Evolutionary conservation across 495 filamentous ascomycete species (phyloP).

Genomic region (Pyrenopolyporus hunteri): DNA sequence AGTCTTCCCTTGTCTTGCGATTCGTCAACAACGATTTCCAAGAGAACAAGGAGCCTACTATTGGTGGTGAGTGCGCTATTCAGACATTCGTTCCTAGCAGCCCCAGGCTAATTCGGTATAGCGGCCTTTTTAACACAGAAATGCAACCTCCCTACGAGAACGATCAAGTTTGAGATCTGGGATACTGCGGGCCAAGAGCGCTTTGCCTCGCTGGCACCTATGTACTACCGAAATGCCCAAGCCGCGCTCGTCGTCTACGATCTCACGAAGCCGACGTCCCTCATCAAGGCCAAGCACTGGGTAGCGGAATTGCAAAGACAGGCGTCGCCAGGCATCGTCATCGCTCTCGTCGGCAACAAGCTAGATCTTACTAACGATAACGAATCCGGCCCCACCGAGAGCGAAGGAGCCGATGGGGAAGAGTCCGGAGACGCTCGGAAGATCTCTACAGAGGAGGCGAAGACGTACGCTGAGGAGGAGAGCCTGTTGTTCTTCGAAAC

Average conservation of each 20-base stretch:
- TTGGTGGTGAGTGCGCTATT: slow-evolving; percentile 77
- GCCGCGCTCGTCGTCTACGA: slow-evolving; percentile 99
- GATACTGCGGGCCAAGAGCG: slow-evolving; percentile 98
- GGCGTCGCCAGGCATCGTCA: slow-evolving; percentile 96
- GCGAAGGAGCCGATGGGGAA: slow-evolving; percentile 57
- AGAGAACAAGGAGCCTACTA: slow-evolving; percentile 99
- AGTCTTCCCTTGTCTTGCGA: slow-evolving; percentile 97
- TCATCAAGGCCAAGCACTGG: slow-evolving; percentile 98
- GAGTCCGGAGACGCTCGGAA: slow-evolving; percentile 84
- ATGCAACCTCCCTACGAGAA: slow-evolving; percentile 92
- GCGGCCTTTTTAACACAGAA: slow-evolving; percentile 98
- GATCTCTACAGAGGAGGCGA: slow-evolving; percentile 86
- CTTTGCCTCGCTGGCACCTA: slow-evolving; percentile 94
- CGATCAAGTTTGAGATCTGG: slow-evolving; percentile 99
- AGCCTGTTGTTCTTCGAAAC: slow-evolving; percentile 95
- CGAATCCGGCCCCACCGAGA: slow-evolving; percentile 48
- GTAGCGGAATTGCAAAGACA: slow-evolving; percentile 97
- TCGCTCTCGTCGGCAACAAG: slow-evolving; percentile 97
- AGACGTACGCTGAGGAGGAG: slow-evolving; percentile 92
- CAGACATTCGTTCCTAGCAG: background rate
- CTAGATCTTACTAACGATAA: slow-evolving; percentile 78
- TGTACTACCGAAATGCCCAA: slow-evolving; percentile 99
- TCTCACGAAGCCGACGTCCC: slow-evolving; percentile 92
- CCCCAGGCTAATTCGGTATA: slow-evolving; percentile 43
- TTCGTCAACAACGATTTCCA: slow-evolving; percentile 99